Base-by-base conservation (phyloP, 176 grass and related monocot species). In the Triticum turgidum region DNA sequence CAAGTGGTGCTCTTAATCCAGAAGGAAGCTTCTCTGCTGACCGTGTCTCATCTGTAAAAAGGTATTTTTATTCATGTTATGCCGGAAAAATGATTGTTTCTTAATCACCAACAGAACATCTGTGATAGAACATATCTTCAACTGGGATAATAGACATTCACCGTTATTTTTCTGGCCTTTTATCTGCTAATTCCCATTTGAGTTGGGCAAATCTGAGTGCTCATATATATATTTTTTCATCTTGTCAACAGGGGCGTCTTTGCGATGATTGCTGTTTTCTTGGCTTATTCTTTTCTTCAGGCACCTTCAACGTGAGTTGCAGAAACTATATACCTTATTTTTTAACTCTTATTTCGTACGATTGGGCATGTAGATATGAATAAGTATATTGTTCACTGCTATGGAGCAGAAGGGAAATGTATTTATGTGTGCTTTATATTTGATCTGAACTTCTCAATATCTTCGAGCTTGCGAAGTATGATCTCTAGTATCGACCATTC, bases 271-370 rank as follows among this genome's bases (percentile, higher is more conserved):
- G 94, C 88, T 38, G 97, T 99, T 41, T 96, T 94, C 89, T 86
- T 99, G 83, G 97, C 94, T 86, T 99, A 99, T 89, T 99, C 97
- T 24, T 99, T 93, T 86, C 94, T 99, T 80, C 97, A 99, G 87
- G 97, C 97, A 68, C 94, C 97, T 94, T 99, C 94, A 61, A 99
- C 97, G 97, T 99, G 82, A 96, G 90, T 88, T 87, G 47, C 35
- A 77, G 11, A 27, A 49, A 67, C 52, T 66, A 44, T 76, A 42
- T 51, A 59, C 10, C 69, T 0, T 7, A 51, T 76, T 38, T 49
- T 51, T 4, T 5, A 61, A 87, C 20, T 67, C 15, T 87, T 2
- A 65, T 84, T 63, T 64, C 12, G 1, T 75, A 63, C 38, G 38
- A 30, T 18, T 84, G 24, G 17, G 0, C 11, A 69, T 79, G 24